phyloP scores from a whole-genome alignment of 805 yeast species.

The Candida nemodendra region DNA sequence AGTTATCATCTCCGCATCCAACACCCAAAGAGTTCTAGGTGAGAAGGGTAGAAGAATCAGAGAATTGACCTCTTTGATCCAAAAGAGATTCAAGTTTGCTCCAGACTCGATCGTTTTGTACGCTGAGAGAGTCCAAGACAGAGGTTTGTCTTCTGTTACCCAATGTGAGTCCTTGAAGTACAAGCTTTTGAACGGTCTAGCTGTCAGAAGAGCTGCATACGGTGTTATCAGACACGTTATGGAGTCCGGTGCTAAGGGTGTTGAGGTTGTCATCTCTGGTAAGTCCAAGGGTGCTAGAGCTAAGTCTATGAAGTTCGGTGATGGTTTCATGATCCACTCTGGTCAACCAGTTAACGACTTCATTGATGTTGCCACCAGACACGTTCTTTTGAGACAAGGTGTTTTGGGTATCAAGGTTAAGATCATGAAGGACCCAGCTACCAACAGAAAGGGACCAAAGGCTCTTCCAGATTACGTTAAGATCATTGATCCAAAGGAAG shows the following conservation, averaged over 20 bases:
- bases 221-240: constrained; percentile 99
- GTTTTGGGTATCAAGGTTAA: constrained; percentile 99
- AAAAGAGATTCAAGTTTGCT: constrained; percentile 97
- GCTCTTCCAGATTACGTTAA: constrained; percentile 94
- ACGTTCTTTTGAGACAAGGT: constrained; percentile 99
- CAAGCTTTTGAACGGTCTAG: constrained; percentile 97
- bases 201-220: constrained; percentile 99
- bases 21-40: constrained; percentile 98
- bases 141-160: constrained; percentile 99
- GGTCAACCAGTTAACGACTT: constrained; percentile 99
- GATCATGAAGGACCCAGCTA: constrained; percentile 98
- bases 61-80: constrained; percentile 95
- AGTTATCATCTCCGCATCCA: constrained; percentile 97
- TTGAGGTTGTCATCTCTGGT: constrained; percentile 99
- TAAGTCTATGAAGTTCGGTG: constrained; percentile 99
- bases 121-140: constrained; percentile 99
- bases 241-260: constrained; percentile 99
- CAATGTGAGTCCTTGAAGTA: constrained; percentile 99
- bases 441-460: constrained; percentile 80
- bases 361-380: constrained; percentile 98
- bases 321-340: constrained; percentile 99
- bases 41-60: constrained; percentile 99
- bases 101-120: constrained; percentile 90
- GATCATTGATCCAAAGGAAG: constrained; percentile 94
- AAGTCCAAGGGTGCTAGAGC: constrained; percentile 99